These are phyloP conservation scores for Cryptococcus floricola DNA, from an alignment of 1,284 basidiomycete species.

Conservation along the genomic window DNA sequence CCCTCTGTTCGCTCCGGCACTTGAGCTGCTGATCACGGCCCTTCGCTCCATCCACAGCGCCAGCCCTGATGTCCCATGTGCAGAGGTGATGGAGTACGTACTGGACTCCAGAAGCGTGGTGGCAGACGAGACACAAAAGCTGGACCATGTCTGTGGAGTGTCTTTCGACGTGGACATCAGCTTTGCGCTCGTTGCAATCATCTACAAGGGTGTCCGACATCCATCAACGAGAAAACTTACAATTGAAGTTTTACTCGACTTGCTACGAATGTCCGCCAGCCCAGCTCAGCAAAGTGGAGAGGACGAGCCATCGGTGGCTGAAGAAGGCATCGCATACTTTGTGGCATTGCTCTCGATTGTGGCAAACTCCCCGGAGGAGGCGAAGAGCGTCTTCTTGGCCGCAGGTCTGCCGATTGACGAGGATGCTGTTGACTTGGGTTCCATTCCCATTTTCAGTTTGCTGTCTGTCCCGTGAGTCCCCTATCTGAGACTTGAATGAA, in stretches of 20 bases:
- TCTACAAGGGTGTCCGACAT: constrained; percentile 80
- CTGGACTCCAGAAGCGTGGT: constrained; percentile 63
- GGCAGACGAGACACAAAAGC: constrained; percentile 65
- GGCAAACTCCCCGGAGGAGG: constrained; percentile 58
- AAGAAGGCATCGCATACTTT: constrained; percentile 73
- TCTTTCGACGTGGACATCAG: constrained; percentile 76
- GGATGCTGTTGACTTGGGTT: constrained; percentile 54
- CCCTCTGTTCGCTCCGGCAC: constrained; percentile 64
- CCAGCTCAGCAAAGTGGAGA: constrained; percentile 54
- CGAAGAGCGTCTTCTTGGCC: constrained; percentile 58
- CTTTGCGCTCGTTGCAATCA: constrained; percentile 72
- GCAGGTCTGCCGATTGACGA: constrained; percentile 58
- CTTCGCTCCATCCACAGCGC: constrained; percentile 50
- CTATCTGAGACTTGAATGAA: background rate
- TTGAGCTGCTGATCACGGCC: constrained; percentile 59
- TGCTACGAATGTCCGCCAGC: constrained; percentile 57
- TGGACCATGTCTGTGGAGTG: constrained; percentile 68
- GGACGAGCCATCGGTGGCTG: constrained; percentile 49
- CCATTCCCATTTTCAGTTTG: constrained; percentile 51
- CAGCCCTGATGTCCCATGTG: constrained; percentile 28
- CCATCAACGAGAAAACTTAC: constrained; percentile 55
- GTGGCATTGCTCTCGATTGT: constrained; percentile 70
- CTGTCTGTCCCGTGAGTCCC: constrained; percentile 38
- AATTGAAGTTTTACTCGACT: constrained; percentile 28
- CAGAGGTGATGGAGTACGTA: constrained; percentile 56